Base-by-base conservation (phyloP, 305 asterid species). In the Plantago lanceolata region DNA sequence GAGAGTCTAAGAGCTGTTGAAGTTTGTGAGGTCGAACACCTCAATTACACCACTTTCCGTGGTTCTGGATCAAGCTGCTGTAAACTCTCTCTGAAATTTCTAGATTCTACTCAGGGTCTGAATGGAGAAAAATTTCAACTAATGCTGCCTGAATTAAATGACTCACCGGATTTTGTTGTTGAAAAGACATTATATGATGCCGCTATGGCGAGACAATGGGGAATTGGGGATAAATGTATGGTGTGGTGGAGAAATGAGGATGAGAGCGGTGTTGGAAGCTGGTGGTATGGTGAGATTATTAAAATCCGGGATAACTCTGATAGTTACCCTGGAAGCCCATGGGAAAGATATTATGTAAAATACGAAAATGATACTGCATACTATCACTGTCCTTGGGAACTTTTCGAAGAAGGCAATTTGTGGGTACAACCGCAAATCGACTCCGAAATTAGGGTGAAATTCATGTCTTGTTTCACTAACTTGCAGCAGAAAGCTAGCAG, bases 21-120 rank as follows among this genome's bases (percentile, higher is more conserved):
- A 81, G 70, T 79, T 71, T 93, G 99, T 75, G 73, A 67, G 68
- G 89, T 93, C 51, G 84, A 83, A 69, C 82, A 76, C 57, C 88
- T 93, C 64, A 72, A 75, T 61, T 93, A 93, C 69, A 72, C 80
- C 19, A 69, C 87, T 21, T 77, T 54, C 58, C 69, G 88, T 26
- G 99, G 99, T 67, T 93, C 97, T 70, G 99, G 98, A 52, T 95
- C 85, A 70, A 87, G 99, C 79, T 79, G 96, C 75, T 93, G 99
- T 73, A 80, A 76, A 66, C 76, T 93, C 67, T 75, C 79, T 3
- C 88, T 93, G 65, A 80, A 57, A 78, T 85, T 93, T 79, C 71
- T 61, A n/a, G 97, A 87, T 75, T 17, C 75, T 67, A 67, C 79
- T 40, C 76, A 81, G 13, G 64, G 61, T 54, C 77, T 80, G 55